These are phyloP conservation scores for Austropuccinia psidii DNA, from an alignment of 1,284 basidiomycete species.

Conservation along the genomic window DNA sequence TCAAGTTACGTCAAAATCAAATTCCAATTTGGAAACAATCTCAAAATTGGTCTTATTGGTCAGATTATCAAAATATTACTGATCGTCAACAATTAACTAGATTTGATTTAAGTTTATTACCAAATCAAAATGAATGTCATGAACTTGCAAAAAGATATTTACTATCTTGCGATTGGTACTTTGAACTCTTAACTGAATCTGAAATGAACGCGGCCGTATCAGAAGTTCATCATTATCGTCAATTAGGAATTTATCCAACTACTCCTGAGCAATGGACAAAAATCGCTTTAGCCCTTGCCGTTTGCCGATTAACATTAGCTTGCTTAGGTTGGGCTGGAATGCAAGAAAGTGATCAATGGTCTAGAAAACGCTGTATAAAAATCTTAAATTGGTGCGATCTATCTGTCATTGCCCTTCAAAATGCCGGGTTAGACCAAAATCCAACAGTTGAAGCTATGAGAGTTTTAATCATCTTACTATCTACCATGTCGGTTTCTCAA, in stretches of 20 bases:
- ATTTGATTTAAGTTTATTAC: slow-evolving; percentile 12
- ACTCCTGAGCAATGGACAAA: slow-evolving; percentile 21
- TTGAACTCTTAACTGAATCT: slow-evolving; percentile 5
- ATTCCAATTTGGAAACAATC: not conserved
- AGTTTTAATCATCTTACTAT: slow-evolving; percentile 27
- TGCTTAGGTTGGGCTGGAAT: slow-evolving; percentile 26
- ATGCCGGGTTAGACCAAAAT: slow-evolving; percentile 18
- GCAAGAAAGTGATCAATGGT: slow-evolving; percentile 1
- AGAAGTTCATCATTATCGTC: slow-evolving; percentile 5
- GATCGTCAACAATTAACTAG: slow-evolving; percentile 9
- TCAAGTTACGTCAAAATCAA: slow-evolving; percentile 9
- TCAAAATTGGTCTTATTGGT: not conserved
- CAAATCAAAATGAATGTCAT: slow-evolving; percentile 11
- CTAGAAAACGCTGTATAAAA: slow-evolving; percentile 5
- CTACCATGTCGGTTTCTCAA: slow-evolving; percentile 25
- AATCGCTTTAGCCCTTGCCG: slow-evolving; percentile 8
- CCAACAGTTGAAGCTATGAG: slow-evolving; percentile 32
- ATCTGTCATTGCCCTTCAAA: slow-evolving; percentile 21
- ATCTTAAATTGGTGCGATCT: slow-evolving; percentile 30
- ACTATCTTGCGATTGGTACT: slow-evolving; percentile 21
- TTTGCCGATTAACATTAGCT: slow-evolving; percentile 24
- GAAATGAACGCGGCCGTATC: slow-evolving; percentile 4
- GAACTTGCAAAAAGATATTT: slow-evolving; percentile 7
- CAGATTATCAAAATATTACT: slow-evolving; percentile 14
- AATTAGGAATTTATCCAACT: not conserved